phyloP scores from a whole-genome alignment of 805 yeast genomes.

The Candida chilensis region DNA sequence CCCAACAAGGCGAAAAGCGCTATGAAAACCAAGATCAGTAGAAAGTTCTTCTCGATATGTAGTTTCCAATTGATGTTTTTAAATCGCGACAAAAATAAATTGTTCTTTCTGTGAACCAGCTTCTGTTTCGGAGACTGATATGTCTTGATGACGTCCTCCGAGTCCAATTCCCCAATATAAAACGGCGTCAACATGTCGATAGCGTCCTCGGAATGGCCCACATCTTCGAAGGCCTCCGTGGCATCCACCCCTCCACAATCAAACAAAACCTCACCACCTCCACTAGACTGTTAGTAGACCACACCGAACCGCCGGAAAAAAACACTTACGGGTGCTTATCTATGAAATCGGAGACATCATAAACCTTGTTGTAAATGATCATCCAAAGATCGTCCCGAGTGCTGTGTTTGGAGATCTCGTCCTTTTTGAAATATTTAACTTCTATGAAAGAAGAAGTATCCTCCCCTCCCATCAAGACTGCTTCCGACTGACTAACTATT shows the following conservation, averaged over 20 bases:
- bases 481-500: too few relatives aligned
- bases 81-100: not conserved
- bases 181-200: constrained; percentile 1
- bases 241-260: constrained; percentile 78
- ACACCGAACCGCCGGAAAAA: not conserved
- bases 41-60: too few relatives aligned
- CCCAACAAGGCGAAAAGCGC: not conserved
- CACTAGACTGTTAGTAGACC: constrained; percentile 14
- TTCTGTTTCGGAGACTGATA: not conserved
- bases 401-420: constrained; percentile 64
- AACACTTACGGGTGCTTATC: constrained; percentile 54
- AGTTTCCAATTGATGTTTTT: not conserved
- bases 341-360: constrained; percentile 63
- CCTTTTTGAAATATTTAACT: constrained; percentile 7
- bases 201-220: constrained; percentile 2
- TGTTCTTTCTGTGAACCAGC: not conserved
- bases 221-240: constrained; percentile 50
- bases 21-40: not conserved
- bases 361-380: constrained; percentile 72
- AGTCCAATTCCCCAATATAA: not conserved
- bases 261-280: constrained; percentile 61
- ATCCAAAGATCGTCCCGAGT: constrained; percentile 79
- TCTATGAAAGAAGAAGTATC: too few relatives aligned
- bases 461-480: too few relatives aligned
- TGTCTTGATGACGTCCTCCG: not conserved